phyloP scores from a whole-genome alignment of 148 eudicot genomes.

The Persicaria maculosa region DNA sequence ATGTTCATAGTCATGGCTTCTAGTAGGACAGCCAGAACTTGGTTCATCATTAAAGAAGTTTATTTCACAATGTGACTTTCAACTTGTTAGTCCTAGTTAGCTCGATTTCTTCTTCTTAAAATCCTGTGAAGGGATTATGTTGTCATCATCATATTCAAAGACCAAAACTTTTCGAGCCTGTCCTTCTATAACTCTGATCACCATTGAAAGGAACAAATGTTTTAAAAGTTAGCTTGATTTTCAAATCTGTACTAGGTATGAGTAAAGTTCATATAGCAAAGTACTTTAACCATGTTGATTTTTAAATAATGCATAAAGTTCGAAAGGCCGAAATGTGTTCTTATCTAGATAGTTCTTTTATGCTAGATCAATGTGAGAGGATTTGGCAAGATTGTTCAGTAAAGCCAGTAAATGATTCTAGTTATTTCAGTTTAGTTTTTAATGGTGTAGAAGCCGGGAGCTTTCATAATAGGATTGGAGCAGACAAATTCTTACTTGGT shows the following conservation, averaged over 20 bases:
- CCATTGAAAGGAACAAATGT: background rate
- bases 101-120: background rate
- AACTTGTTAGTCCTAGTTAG: background rate
- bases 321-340: background rate
- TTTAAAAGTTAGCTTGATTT: background rate
- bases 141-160: too few species aligned
- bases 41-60: background rate
- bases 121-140: background rate
- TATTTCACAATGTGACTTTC: background rate
- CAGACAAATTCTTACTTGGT: background rate
- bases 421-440: background rate
- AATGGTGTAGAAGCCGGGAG: background rate
- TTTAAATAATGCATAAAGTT: background rate
- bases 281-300: background rate
- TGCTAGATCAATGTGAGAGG: background rate
- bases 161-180: too few species aligned
- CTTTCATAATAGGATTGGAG: background rate
- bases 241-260: background rate
- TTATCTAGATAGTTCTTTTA: background rate
- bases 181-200: too few species aligned
- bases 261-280: background rate
- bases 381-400: background rate
- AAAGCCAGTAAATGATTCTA: background rate
- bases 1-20: background rate
- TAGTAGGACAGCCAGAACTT: background rate